Base-by-base conservation (phyloP, 352 stramenopile genomes). In the Blastocystis sp. region DNA sequence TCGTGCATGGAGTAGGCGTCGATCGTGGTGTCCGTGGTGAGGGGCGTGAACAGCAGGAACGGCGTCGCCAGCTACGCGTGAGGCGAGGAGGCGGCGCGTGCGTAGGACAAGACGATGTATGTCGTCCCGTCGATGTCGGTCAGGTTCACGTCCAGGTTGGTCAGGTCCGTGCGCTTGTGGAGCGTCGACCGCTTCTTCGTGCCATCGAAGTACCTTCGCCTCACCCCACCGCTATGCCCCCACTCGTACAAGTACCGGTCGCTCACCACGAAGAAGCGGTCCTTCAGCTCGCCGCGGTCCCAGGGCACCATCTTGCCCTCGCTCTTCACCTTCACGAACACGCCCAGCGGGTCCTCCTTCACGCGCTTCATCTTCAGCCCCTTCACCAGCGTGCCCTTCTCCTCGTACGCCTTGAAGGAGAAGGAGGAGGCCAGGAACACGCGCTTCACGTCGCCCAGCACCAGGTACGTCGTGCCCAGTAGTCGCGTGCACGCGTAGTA, bases 181-280 rank as follows among this genome's bases (percentile, higher is more conserved):
- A 66, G 40, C n/a, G 28, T 43, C 1, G 71, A n/a, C 0, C 48
- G 71, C 28, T 65, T 81, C 9, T n/a, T 34, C 19, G 64, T 3
- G 3, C 3, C 48, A n/a, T 43, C 45, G 42, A 81, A 81, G 52
- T 81, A 81, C 43, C 71, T 81, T 48, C n/a, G 34, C 17, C 28
- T n/a, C 2, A 81, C n/a, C 28, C 42, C 4, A 17, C 3, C 60
- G 14, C 1, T 3, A 0, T 38, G 43, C 24, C 28, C n/a, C 9
- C 52, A 81, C 71, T 81, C 71, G 42, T 81, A 81, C 28, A 81
- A 24, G 40, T 81, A 81, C 1, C 71, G 71, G 43, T 81, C 71
- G 42, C 71, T 81, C 28, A 81, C 43, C 17, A 81, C 71, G n/a
- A 65, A 81, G 40, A 48, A 81, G 0, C 71, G 42, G 7, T 45